A percentile compares a stretch with the other conserved stretches of the same genome.
Evolutionary conservation across 129 eudicot species (phyloP).

Genomic region (Tanacetum coccineum): DNA sequence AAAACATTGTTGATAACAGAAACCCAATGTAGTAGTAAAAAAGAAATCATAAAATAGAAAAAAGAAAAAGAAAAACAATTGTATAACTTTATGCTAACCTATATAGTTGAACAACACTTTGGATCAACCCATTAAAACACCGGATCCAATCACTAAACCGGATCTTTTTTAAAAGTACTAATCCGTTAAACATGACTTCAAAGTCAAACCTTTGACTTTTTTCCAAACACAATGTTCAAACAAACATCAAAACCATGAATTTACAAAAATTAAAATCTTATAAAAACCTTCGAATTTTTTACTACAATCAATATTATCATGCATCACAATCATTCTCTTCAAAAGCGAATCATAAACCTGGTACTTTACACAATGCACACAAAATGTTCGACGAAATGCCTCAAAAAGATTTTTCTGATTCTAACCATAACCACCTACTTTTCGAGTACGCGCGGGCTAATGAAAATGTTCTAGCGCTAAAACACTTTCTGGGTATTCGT

Average conservation of each 20-base stretch:
- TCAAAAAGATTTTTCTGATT: constrained; percentile 29
- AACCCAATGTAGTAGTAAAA: too few relatives aligned
- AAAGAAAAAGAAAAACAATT: too few relatives aligned
- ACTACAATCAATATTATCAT: constrained; percentile 18
- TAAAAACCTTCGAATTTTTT: constrained; percentile 19
- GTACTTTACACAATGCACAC: constrained; percentile 28
- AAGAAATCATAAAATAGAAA: too few relatives aligned
- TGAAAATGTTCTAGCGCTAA: constrained; percentile 41
- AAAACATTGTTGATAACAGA: too few relatives aligned
- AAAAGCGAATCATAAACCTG: constrained; percentile 14
- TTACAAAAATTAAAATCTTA: constrained; percentile 23
- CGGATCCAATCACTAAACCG: too few relatives aligned
- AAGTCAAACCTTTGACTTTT: constrained; percentile 6
- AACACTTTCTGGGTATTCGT: constrained; percentile 39
- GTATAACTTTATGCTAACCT: too few relatives aligned
- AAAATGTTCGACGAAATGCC: constrained; percentile 57
- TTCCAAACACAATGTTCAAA: neutral
- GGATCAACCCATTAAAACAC: too few relatives aligned
- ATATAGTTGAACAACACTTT: too few relatives aligned
- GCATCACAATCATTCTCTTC: constrained; percentile 23
- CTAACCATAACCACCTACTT: constrained; percentile 55
- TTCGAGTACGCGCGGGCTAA: constrained; percentile 62
- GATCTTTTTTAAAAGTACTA: too few relatives aligned
- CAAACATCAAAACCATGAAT: constrained; percentile 12
- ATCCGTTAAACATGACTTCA: neutral